These are phyloP conservation scores for Polyrhizophydium stewartii DNA, from an alignment of 371 early-diverging fungal species.

Conservation along the genomic window DNA sequence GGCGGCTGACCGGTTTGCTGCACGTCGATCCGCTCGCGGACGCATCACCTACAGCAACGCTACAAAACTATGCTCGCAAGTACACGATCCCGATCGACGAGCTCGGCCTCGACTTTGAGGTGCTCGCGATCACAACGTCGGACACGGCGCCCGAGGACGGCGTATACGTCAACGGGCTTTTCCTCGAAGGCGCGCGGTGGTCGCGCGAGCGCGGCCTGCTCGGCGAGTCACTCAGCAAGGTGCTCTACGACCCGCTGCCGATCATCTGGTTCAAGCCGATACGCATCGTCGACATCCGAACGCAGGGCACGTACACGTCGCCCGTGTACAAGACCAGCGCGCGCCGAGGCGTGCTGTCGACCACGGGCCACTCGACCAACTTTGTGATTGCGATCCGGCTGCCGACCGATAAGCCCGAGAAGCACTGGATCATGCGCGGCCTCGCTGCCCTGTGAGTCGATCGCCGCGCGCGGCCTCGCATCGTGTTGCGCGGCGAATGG, in stretches of 20 bases:
- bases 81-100: constrained; percentile 53
- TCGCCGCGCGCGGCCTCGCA: too few species aligned
- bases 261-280: constrained; percentile 48
- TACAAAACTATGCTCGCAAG: constrained; percentile 57
- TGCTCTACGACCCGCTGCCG: constrained; percentile 47
- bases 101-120: constrained; percentile 47
- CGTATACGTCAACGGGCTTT: constrained; percentile 47
- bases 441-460: constrained; percentile 36
- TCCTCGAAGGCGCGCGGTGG: constrained; percentile 52
- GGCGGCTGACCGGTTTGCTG: too few species aligned
- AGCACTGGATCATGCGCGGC: constrained; percentile 50
- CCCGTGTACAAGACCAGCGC: constrained; percentile 58
- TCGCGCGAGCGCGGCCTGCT: constrained; percentile 25
- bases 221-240: constrained; percentile 42
- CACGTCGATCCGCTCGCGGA: not conserved
- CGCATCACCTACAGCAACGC: constrained; percentile 31
- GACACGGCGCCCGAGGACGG: constrained; percentile 35
- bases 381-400: constrained; percentile 47
- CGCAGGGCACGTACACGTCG: constrained; percentile 32
- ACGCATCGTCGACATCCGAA: constrained; percentile 18
- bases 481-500: too few species aligned
- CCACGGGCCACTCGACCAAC: constrained; percentile 56
- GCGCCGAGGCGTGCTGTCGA: constrained; percentile 50
- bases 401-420: constrained; percentile 37
- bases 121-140: constrained; percentile 17